A percentile compares a stretch with the other conserved stretches of the same genome.
Evolutionary conservation across 441 rosid genomes (phyloP).

Genomic region (Euphorbia schlechtendalii): DNA sequence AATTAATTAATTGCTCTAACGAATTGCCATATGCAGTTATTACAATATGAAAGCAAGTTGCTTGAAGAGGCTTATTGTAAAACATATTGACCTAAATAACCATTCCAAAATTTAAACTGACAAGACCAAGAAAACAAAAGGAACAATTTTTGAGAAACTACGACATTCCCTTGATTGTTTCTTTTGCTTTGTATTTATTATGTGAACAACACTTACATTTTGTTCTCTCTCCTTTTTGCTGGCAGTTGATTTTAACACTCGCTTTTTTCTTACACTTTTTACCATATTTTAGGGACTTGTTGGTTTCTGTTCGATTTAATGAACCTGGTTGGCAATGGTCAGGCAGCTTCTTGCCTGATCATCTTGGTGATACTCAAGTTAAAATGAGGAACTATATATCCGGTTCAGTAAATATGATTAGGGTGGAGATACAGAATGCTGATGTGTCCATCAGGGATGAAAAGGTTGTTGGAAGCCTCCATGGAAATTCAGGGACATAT

Average conservation of each 20-base stretch:
- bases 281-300: constrained; percentile 61
- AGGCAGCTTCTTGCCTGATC: constrained; percentile 94
- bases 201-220: neutral
- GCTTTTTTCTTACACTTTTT: constrained; percentile 8
- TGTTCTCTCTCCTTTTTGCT: neutral
- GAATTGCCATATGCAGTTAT: neutral
- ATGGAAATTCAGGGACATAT: constrained; percentile 84
- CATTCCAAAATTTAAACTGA: neutral
- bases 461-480: constrained; percentile 64
- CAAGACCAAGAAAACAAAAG: neutral
- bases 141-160: neutral
- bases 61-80: neutral
- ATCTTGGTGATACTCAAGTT: constrained; percentile 90
- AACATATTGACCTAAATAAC: neutral
- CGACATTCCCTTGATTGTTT: too few species aligned
- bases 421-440: constrained; percentile 96
- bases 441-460: constrained; percentile 73
- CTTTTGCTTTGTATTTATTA: neutral
- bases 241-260: neutral
- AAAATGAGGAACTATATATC: constrained; percentile 79
- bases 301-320: constrained; percentile 73
- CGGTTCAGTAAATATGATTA: constrained; percentile 64
- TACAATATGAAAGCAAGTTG: neutral
- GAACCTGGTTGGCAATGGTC: constrained; percentile 99
- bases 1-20: neutral